Evolutionary conservation across 495 filamentous ascomycete species (phyloP).

Genomic region (Beverwykella pulmonaria): DNA sequence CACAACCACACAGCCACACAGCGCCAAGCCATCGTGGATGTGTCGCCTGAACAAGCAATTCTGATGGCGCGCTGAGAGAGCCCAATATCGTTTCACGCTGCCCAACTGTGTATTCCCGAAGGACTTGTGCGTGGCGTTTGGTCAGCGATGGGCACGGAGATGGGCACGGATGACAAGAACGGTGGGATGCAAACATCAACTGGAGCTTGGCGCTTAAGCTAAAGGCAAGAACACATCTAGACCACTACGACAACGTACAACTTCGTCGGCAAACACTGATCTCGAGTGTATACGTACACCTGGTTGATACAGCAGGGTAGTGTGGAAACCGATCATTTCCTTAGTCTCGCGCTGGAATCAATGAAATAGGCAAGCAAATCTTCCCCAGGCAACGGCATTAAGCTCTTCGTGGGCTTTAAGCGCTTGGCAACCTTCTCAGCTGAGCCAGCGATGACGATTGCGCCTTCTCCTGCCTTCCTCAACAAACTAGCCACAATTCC

Average conservation of each 20-base stretch:
- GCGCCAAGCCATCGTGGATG: no score
- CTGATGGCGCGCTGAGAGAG: neutral
- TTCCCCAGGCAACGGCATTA: neutral
- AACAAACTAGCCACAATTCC: neutral
- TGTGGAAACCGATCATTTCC: neutral
- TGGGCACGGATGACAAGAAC: neutral
- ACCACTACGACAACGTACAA: no score
- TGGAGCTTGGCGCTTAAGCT: no score
- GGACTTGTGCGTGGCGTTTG: neutral
- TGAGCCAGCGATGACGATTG: no score
- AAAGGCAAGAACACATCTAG: no score
- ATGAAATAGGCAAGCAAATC: neutral
- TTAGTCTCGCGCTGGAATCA: neutral
- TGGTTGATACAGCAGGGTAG: neutral
- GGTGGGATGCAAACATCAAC: no score
- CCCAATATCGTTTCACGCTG: no score
- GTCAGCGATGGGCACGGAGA: no score
- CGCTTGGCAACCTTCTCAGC: neutral
- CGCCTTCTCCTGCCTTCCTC: constrained; percentile 4
- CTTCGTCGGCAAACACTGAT: no score
- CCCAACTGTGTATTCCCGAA: neutral
- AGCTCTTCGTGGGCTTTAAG: neutral
- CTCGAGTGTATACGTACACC: no score
- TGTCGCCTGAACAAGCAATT: neutral
- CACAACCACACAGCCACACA: neutral